Evolutionary conservation across 2,329 filamentous ascomycete genomes (phyloP).

Genomic region (Penicillium verrucosum): DNA sequence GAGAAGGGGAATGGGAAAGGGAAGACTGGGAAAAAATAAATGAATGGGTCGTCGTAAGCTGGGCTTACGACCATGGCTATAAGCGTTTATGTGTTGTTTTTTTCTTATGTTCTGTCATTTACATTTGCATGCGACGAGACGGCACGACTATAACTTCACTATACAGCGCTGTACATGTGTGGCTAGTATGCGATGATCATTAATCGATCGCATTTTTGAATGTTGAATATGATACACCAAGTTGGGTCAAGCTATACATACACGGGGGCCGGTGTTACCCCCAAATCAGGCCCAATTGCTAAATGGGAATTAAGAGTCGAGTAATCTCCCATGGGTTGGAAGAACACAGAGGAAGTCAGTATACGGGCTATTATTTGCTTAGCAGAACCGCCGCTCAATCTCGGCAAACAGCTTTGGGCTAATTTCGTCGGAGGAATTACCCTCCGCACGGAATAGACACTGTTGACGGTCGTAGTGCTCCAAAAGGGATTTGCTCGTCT

Average conservation of each 20-base stretch:
- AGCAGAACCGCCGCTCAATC: slow-evolving; percentile 72
- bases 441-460: slow-evolving; percentile 80
- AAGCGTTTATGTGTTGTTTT: background rate
- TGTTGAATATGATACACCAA: slow-evolving; percentile 21
- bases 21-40: slow-evolving; percentile 30
- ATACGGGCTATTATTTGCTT: slow-evolving; percentile 8
- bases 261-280: background rate
- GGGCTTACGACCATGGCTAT: background rate
- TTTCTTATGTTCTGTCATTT: slow-evolving; percentile 1
- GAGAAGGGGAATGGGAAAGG: slow-evolving; percentile 8
- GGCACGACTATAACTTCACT: slow-evolving; percentile 4
- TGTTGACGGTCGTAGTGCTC: slow-evolving; percentile 85
- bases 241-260: slow-evolving; percentile 16
- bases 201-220: background rate
- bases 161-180: slow-evolving; percentile 7
- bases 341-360: slow-evolving; percentile 3
- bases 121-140: slow-evolving; percentile 13
- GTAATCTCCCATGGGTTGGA: background rate
- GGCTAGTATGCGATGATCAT: background rate
- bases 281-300: slow-evolving; percentile 5
- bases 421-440: slow-evolving; percentile 91
- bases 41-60: slow-evolving; percentile 1
- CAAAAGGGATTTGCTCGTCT: slow-evolving; percentile 78
- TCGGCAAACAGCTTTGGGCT: slow-evolving; percentile 81
- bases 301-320: slow-evolving; percentile 18